Base-by-base conservation (phyloP, 1,284 basidiomycete species). In the Mycosarcoma mackinlayi region DNA sequence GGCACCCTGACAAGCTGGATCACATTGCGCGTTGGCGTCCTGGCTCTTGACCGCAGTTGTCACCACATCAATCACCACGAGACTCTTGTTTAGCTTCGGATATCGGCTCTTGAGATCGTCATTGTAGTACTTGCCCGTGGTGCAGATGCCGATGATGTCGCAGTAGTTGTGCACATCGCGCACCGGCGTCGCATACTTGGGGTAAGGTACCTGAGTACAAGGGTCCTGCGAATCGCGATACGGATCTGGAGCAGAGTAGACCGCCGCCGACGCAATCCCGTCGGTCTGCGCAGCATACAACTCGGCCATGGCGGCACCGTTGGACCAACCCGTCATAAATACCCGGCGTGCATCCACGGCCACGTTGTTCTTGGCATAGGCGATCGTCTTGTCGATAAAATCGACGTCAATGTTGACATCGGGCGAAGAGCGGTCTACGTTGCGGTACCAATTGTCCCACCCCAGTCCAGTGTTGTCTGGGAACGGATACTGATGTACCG, bases 371-470 rank as follows among this genome's bases (percentile, higher is more conserved):
- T 62, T 61, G 37, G 51, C 57, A 13, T 54, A 61, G 5, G 56
- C 40, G 38, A 60, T 66, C 3, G 56, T 38, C 45, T 61, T 51
- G 46, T 61, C 57, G 33, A 66, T 45, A 19, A 57, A 65, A 33
- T 58, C 55, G 18, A 57, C 62, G 35, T 65, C 62, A 21, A 48
- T 40, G 33, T 66, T 66, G 38, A 66, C 45, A 18, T 30, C 39
- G 13, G 51, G 34, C n/a, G 63, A 66, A 3, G 39, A 45, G n/a
- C 63, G 63, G 21, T 66, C 63, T 9, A 61, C 19, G 49, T 66
- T 66, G 44, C 63, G 54, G 39, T 61, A 61, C 63, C 63, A 66
- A 25, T 66, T 60, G 54, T 66, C 63, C 63, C 63, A 61, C 16
- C 63, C 63, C 21, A 58, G 30, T 2, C 54, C 55, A 1, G n/a